phyloP scores from a whole-genome alignment of 306 rosid genomes.

The Biancaea sappan region DNA sequence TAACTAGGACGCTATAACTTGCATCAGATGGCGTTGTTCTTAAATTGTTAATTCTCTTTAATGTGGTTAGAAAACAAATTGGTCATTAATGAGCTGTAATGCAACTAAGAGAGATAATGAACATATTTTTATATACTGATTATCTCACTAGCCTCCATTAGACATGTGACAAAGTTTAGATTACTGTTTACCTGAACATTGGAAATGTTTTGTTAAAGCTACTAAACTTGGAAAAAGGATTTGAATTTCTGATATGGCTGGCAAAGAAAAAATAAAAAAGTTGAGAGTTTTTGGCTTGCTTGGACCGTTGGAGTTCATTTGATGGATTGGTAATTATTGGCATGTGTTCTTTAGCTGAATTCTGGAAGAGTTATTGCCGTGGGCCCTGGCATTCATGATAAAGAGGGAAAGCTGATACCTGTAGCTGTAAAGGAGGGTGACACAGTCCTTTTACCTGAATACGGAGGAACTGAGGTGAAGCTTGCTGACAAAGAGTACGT shows the following conservation, averaged over 20 bases:
- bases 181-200: background rate
- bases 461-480: conserved; percentile 65
- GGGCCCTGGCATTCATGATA: conserved; percentile 55
- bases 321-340: background rate
- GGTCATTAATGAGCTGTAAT: background rate
- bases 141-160: background rate
- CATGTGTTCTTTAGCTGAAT: conserved; percentile 32
- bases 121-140: background rate
- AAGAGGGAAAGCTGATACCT: conserved; percentile 53
- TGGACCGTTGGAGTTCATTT: background rate
- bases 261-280: background rate
- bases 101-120: background rate
- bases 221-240: background rate
- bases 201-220: background rate
- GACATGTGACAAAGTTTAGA: background rate
- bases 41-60: background rate
- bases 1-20: background rate
- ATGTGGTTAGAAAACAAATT: background rate
- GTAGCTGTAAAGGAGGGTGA: conserved; percentile 57
- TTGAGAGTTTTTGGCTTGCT: background rate
- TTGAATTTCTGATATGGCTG: background rate
- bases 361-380: conserved; percentile 65
- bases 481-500: conserved; percentile 60
- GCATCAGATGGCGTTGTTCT: background rate
- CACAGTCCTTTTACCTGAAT: conserved; percentile 60